Evolutionary conservation across 139 green algal genomes (phyloP).

Genomic region (Micractinium sp.): DNA sequence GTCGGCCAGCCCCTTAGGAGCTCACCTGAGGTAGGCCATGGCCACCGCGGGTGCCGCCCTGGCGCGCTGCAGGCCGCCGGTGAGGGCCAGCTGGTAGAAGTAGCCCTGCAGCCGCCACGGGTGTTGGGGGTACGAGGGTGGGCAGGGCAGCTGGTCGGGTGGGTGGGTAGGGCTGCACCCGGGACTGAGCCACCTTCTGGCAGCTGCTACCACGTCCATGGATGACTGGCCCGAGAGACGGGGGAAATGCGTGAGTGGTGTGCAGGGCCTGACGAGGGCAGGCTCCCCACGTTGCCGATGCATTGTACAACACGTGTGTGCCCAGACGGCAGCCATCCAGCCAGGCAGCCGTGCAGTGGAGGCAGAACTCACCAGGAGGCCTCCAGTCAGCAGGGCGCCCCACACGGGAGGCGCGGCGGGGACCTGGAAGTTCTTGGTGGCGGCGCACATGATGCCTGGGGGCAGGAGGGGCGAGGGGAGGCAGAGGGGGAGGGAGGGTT

Average conservation of each 20-base stretch:
- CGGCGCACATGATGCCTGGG: conserved; percentile 26
- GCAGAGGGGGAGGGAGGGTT: not conserved
- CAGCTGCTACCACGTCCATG: too few relatives aligned
- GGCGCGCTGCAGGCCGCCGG: conserved; percentile 33
- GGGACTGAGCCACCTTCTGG: too few relatives aligned
- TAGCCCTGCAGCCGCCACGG: not conserved
- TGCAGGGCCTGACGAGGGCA: too few relatives aligned
- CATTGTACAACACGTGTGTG: too few relatives aligned
- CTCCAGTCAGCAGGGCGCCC: conserved; percentile 2
- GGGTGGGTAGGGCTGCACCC: not conserved
- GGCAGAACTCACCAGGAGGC: conserved; percentile 3
- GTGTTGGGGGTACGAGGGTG: too few relatives aligned
- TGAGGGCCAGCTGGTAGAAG: conserved; percentile 38
- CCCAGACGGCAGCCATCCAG: too few relatives aligned
- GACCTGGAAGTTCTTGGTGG: conserved; percentile 3
- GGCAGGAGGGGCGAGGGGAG: not conserved
- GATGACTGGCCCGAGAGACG: too few relatives aligned
- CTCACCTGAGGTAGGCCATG: conserved; percentile 43
- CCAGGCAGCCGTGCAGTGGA: not conserved
- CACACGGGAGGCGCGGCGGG: not conserved
- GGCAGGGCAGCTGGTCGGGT: not conserved
- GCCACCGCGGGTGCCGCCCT: conserved; percentile 40
- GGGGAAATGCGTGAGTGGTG: too few relatives aligned
- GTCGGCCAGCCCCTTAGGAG: not conserved
- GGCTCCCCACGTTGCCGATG: too few relatives aligned